A percentile compares a stretch with the other conserved stretches of the same genome.
Evolutionary conservation across 2,329 filamentous ascomycete genomes (phyloP).

Genomic region (Helotiales sp.): DNA sequence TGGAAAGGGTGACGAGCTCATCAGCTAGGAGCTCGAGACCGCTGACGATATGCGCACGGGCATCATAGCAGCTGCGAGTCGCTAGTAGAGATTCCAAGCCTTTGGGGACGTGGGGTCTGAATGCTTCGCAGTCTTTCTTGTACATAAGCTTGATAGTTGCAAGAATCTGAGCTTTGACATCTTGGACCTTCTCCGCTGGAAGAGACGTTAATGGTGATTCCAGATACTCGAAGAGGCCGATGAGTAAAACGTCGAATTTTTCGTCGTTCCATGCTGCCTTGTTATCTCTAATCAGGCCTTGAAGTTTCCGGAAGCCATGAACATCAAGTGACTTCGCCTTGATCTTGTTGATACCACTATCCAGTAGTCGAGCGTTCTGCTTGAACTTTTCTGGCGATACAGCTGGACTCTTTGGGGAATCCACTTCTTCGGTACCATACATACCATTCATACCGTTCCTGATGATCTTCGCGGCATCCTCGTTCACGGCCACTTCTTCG

Average conservation of each 20-base stretch:
- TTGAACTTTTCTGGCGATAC: conserved; percentile 53
- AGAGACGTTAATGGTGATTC: conserved; percentile 58
- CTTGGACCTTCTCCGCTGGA: conserved; percentile 64
- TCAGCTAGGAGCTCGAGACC: conserved; percentile 73
- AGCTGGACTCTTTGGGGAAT: conserved; percentile 20
- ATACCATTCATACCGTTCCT: conserved; percentile 20
- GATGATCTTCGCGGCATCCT: conserved; percentile 39
- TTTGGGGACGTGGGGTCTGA: conserved; percentile 66
- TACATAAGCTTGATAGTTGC: conserved; percentile 73
- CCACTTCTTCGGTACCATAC: conserved; percentile 8
- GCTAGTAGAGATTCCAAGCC: conserved; percentile 67
- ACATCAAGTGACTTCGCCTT: conserved; percentile 72
- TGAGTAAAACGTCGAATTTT: conserved; percentile 66
- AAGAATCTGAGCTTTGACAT: conserved; percentile 73
- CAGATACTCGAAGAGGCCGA: conserved; percentile 71
- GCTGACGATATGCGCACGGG: conserved; percentile 68
- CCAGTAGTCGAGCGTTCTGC: conserved; percentile 63
- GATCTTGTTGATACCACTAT: conserved; percentile 74
- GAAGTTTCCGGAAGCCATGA: conserved; percentile 77
- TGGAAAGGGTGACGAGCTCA: conserved; percentile 67
- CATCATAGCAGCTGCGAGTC: conserved; percentile 66
- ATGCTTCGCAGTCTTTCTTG: conserved; percentile 63
- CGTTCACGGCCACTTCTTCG: conserved; percentile 61
- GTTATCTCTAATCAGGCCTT: conserved; percentile 70
- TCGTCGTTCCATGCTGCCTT: conserved; percentile 64